These are phyloP conservation scores for Nitzschia sp. DNA, from an alignment of 108 stramenopile species.

Conservation along the genomic window DNA sequence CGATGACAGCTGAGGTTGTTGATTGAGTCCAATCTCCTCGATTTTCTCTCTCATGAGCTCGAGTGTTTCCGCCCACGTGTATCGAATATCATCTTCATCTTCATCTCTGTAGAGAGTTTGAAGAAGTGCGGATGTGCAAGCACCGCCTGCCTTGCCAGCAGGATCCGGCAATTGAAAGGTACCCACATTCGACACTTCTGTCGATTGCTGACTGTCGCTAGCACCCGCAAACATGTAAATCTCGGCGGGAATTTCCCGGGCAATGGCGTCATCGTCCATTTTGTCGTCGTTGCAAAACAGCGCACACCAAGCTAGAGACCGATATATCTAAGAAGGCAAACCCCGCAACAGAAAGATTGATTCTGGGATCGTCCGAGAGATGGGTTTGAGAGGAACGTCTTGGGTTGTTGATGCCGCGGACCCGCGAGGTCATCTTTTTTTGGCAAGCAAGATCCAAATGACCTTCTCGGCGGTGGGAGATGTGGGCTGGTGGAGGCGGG, in stretches of 20 bases:
- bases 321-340: no score
- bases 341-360: no score
- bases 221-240: constrained; percentile 16
- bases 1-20: constrained; percentile 51
- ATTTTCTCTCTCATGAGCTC: constrained; percentile 37
- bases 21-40: constrained; percentile 22
- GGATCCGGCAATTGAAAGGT: constrained; percentile 84
- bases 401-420: no score
- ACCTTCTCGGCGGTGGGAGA: no score
- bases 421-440: no score
- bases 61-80: constrained; percentile 32
- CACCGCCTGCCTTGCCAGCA: constrained; percentile 77
- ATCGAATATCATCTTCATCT: constrained; percentile 32
- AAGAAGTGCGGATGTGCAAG: constrained; percentile 85
- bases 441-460: no score
- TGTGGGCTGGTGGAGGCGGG: no score
- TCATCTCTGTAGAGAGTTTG: constrained; percentile 50
- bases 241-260: constrained; percentile 4
- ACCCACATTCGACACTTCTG: constrained; percentile 74
- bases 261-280: constrained; percentile 14
- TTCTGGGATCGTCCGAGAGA: no score
- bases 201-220: constrained; percentile 56
- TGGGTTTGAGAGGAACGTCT: no score
- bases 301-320: no score
- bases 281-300: no score